A percentile compares a stretch with the other conserved stretches of the same genome.
These are phyloP conservation scores for Pachysandra terminalis DNA, from an alignment of 164 flowering plant genomes.

Conservation along the genomic window DNA sequence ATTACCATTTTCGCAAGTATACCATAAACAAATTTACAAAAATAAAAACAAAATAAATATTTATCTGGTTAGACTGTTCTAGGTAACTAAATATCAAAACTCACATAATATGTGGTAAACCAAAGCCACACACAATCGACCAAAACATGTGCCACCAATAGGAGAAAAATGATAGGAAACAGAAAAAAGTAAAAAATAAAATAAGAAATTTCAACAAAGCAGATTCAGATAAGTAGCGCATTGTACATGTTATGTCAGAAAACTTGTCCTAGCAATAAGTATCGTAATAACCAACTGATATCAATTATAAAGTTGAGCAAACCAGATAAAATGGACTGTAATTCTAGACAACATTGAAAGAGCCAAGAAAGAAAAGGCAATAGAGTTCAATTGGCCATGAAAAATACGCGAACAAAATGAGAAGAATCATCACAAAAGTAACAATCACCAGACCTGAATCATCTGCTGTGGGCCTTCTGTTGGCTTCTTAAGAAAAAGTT, in stretches of 20 bases:
- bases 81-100: too few relatives aligned
- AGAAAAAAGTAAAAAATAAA: background rate
- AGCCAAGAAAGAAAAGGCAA: background rate
- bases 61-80: too few relatives aligned
- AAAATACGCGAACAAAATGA: background rate
- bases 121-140: too few relatives aligned
- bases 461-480: conserved; percentile 99
- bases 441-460: conserved; percentile 70
- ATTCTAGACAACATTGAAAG: background rate
- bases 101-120: background rate
- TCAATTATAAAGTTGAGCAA: too few relatives aligned
- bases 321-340: too few relatives aligned
- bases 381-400: background rate
- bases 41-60: too few relatives aligned
- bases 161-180: background rate
- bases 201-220: background rate
- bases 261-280: too few relatives aligned
- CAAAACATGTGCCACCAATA: too few relatives aligned
- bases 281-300: too few relatives aligned
- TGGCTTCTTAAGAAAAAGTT: conserved; percentile 94
- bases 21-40: too few relatives aligned
- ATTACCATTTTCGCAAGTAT: too few relatives aligned
- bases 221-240: background rate
- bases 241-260: too few relatives aligned
- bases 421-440: background rate